phyloP scores from a whole-genome alignment of 2,329 filamentous ascomycete genomes.

The Scolecobasidium constrictum region DNA sequence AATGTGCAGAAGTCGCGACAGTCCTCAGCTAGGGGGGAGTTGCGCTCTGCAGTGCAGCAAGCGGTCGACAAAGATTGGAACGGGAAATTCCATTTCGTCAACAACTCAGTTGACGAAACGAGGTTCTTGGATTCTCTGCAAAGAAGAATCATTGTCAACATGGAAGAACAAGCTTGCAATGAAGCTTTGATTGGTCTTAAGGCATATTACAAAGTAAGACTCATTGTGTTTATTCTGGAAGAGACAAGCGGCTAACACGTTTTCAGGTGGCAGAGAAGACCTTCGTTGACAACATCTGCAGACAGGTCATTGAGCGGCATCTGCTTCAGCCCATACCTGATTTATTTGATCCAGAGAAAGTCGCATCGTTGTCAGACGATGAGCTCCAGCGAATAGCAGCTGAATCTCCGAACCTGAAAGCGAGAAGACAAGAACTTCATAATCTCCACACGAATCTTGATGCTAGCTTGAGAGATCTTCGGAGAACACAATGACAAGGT shows the following conservation, averaged over 20 bases:
- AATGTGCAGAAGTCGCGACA: conserved; percentile 19
- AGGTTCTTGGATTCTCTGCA: background rate
- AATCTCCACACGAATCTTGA: too few species aligned
- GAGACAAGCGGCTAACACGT: background rate
- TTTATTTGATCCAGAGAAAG: conserved; percentile 20
- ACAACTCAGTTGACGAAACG: background rate
- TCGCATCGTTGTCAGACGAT: conserved; percentile 22
- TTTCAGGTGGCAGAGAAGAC: conserved; percentile 23
- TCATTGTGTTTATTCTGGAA: background rate
- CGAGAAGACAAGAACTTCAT: too few species aligned
- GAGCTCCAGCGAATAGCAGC: conserved; percentile 23
- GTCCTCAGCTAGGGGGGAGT: background rate
- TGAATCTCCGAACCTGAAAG: too few species aligned
- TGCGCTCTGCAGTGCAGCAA: background rate
- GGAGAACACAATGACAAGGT: too few species aligned
- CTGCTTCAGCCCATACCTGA: conserved; percentile 20
- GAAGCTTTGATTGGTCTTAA: conserved; percentile 25
- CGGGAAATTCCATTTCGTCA: background rate
- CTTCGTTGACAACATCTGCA: conserved; percentile 24
- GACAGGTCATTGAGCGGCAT: conserved; percentile 28
- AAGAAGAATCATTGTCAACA: conserved; percentile 14
- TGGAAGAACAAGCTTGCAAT: conserved; percentile 21
- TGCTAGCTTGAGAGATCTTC: too few species aligned
- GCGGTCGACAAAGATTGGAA: background rate
- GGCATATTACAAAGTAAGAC: conserved; percentile 27